Evolutionary conservation across 2,329 filamentous ascomycete species (phyloP), one percentile per base, ranked within the genome.

Genomic region (Claviceps sp.): DNA sequence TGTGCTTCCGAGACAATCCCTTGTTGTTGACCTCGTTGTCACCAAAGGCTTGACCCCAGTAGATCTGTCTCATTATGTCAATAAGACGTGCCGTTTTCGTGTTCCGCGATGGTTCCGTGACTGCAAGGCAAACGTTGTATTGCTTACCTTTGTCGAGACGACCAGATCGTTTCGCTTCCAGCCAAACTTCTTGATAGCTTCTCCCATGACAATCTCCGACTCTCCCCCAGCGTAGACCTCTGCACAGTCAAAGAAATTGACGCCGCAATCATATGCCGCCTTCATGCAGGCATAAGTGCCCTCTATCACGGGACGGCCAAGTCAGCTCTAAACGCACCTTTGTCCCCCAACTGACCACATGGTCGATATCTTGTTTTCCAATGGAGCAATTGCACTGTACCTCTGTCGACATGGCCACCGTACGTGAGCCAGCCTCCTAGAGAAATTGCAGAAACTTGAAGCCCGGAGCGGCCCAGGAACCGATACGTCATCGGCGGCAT

Each of bases 391-490:
- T 81, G 81, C 79, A 62, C 81, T 77, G 52, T 69, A 81, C 81
- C 79, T 62, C 81, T 77, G 52, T 82, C 80, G 34, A 87, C 81
- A 58, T 86, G 82, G 18, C 84, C 84, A 51, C 85, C 85, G 58
- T 86, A 88, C 1, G 85, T 88, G 50, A 89, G 72, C 82, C 82
- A 84, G 58, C 81, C 79, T 54, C 81, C 85, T 2, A 89, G 72
- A 2, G 82, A 83, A 56, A 89, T 84, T 46, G 81, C 76, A 30
- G 84, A 88, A 37, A 89, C 84, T 64, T 88, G 81, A 18, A 89
- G 75, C 51, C 85, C 85, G 16, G 82, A 84, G 41, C 77, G 77
- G 61, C 85, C 85, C 7, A 88, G 74, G 67, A 80, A 81, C 58
- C 84, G 81, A 67, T 87, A 87, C 61, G 83, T 73, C 84, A 86